Conservation (phyloP, 345 rosid species). For the Lepidium aucheri region DNA sequence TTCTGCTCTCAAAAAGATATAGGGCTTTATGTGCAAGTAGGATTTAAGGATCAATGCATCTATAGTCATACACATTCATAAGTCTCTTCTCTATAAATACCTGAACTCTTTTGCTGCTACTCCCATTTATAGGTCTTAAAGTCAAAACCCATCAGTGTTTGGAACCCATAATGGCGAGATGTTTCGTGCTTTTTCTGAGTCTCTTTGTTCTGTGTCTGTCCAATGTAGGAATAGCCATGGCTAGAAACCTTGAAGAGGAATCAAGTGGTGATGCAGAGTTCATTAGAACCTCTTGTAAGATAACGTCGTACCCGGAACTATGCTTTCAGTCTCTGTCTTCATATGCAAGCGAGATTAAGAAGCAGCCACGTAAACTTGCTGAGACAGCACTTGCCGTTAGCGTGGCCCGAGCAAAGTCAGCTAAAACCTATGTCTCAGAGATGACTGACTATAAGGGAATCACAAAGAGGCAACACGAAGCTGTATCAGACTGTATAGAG, state of each 20-base stretch:
- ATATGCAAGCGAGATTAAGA: constrained; percentile 50
- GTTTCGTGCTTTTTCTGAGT: constrained; percentile 9
- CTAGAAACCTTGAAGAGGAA: constrained; percentile 24
- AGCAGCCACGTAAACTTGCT: constrained; percentile 51
- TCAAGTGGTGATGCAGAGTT: constrained; percentile 28
- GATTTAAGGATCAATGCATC: constrained; percentile 15
- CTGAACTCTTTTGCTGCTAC: constrained; percentile 1
- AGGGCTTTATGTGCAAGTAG: neutral
- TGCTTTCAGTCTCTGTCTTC: constrained; percentile 61
- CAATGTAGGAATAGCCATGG: constrained; percentile 20
- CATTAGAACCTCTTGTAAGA: constrained; percentile 50
- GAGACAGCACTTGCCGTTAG: constrained; percentile 73
- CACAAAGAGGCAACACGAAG: constrained; percentile 47
- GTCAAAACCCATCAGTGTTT: neutral
- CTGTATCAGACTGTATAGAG: constrained; percentile 61
- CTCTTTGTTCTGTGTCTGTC: constrained; percentile 15
- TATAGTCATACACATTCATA: constrained; percentile 8
- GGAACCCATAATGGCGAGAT: constrained; percentile 17
- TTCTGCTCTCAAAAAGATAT: neutral
- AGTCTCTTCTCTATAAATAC: constrained; percentile 12
- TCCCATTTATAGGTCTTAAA: neutral
- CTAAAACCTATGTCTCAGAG: constrained; percentile 47
- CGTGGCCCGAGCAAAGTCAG: constrained; percentile 42
- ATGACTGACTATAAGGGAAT: constrained; percentile 46
- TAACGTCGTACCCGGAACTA: constrained; percentile 52